phyloP scores from a whole-genome alignment of 2,329 filamentous ascomycete species.

The Ascochyta fabae region DNA sequence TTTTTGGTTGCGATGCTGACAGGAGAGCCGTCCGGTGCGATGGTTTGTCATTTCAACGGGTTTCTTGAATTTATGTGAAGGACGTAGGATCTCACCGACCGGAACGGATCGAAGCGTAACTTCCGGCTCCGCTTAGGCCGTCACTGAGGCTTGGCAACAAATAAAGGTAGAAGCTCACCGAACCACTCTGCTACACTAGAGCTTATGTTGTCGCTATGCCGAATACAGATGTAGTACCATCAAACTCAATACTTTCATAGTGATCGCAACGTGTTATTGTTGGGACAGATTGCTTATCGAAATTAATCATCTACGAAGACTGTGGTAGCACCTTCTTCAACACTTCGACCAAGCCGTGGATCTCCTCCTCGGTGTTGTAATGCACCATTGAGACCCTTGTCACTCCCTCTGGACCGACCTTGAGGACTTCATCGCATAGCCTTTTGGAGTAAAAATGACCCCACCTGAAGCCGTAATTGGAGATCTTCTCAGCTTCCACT shows the following conservation, averaged over 20 bases:
- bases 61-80: constrained; percentile 1
- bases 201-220: not conserved
- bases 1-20: not conserved
- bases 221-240: not conserved
- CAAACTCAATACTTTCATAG: not conserved
- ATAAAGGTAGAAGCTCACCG: not conserved
- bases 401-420: constrained; percentile 66
- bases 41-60: not conserved
- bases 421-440: constrained; percentile 65
- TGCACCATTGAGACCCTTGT: constrained; percentile 75
- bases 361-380: constrained; percentile 73
- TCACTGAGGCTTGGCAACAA: not conserved
- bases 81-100: not conserved
- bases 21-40: not conserved
- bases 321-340: constrained; percentile 58
- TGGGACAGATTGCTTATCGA: too few relatives aligned
- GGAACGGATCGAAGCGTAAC: constrained; percentile 3
- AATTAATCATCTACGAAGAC: not conserved
- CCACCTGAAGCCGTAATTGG: constrained; percentile 68
- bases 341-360: constrained; percentile 59
- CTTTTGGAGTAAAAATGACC: constrained; percentile 74
- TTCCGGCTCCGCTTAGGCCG: constrained; percentile 2
- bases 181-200: not conserved
- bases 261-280: not conserved
- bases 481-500: constrained; percentile 65